Evolutionary conservation across 2,329 filamentous ascomycete species (phyloP), one percentile per base, ranked within the genome.

Genomic region (Diatrype stigma): DNA sequence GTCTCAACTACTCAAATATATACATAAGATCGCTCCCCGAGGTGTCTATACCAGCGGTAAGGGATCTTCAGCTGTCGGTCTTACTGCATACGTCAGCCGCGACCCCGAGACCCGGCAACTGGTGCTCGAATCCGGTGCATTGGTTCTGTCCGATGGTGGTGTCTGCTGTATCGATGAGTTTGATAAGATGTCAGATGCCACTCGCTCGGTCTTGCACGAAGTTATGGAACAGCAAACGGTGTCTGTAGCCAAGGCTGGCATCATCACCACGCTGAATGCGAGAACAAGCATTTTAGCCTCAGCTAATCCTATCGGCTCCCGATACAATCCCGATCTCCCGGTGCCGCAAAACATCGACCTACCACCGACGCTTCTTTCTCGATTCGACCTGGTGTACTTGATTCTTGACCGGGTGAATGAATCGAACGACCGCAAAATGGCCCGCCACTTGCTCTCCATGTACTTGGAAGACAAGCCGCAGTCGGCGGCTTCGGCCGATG

Each of bases 301-400:
- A 11, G 94, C 94, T 70, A 99, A 99, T 67, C 94, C 94, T 1
- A 97, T 99, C 59, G 94, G 94, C 62, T 96, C 90, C 73, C 92
- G 95, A 67, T 99, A 99, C 75, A 97, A 99, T 70, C 89, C 90
- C 2, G 93, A 96, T 63, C 75, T 99, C 22, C 92, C 94, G 0
- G 94, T 99, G 14, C 94, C 94, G 3, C 92, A 97, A 64, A 99
- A 99, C 70, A 99, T 99, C 62, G 94, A 99, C 65, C 82, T 99
- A 8, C 94, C 94, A 1, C 94, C 94, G 0, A 99, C 94, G 0
- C 79, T 99, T 6, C 81, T 99, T 48, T 96, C 92, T 5, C 87
- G 94, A 77, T 99, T 99, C 67, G 94, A 99, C 68, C 77, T 99
- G 6, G 93, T 99, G 47, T 99, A 99, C 66, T 84, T 99, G 1